phyloP scores from a whole-genome alignment of 495 filamentous ascomycete species.

The Letharia columbiana region DNA sequence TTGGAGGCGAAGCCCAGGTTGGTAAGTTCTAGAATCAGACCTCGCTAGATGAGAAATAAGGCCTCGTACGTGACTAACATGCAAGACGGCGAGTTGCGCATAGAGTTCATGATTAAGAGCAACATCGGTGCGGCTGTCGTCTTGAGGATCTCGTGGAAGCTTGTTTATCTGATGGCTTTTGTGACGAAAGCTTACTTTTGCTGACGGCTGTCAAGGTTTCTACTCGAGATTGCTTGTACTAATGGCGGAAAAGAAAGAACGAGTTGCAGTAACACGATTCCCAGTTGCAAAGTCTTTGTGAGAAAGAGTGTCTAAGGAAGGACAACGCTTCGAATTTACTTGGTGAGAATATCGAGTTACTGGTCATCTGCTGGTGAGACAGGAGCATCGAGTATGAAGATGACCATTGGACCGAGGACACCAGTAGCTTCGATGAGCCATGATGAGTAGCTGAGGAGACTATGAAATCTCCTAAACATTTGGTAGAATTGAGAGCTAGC shows the following conservation, averaged over 20 bases:
- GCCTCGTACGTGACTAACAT: neutral
- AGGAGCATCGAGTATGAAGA: no score
- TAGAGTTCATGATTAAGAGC: neutral
- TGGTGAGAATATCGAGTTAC: neutral
- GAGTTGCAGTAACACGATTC: neutral
- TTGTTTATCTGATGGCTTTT: neutral
- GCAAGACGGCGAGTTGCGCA: neutral
- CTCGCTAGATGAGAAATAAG: neutral
- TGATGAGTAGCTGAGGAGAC: neutral
- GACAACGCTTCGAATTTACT: neutral
- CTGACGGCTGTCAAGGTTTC: neutral
- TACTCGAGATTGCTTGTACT: neutral
- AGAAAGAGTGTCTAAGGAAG: neutral
- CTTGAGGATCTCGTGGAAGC: neutral
- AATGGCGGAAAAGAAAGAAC: neutral
- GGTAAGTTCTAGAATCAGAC: neutral
- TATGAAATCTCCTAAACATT: neutral
- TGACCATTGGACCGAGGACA: neutral
- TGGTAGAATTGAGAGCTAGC: neutral
- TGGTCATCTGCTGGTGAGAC: neutral
- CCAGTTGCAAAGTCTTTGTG: neutral
- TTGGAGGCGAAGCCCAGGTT: neutral
- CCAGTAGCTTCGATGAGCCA: neutral
- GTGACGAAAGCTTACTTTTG: no score
- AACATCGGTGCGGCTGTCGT: neutral